Evolutionary conservation across 495 filamentous ascomycete genomes (phyloP).

Genomic region (Trichoderma gamsii): DNA sequence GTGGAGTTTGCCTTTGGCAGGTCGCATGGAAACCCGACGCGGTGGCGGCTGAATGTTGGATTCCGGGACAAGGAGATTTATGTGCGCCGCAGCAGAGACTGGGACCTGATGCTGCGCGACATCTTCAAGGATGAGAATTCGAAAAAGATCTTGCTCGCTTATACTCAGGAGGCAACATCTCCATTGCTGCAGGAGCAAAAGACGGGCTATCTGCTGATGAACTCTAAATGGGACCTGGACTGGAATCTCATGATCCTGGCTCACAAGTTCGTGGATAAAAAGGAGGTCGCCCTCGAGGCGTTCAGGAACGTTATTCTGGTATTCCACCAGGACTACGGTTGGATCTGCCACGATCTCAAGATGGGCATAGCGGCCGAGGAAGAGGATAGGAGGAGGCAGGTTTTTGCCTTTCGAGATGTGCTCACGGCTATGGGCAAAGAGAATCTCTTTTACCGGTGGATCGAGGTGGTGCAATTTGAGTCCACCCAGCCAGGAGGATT

Average conservation of each 20-base stretch:
- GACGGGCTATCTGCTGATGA: conserved; percentile 74
- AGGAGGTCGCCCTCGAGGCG: conserved; percentile 46
- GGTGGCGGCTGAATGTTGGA: conserved; percentile 64
- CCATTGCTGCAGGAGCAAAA: conserved; percentile 55
- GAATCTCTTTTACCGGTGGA: conserved; percentile 76
- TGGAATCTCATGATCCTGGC: conserved; percentile 68
- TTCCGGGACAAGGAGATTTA: conserved; percentile 69
- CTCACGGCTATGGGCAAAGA: conserved; percentile 70
- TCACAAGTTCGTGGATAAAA: conserved; percentile 56
- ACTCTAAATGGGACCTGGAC: conserved; percentile 74
- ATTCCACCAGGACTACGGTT: conserved; percentile 56
- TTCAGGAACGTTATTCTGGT: conserved; percentile 63
- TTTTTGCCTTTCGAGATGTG: conserved; percentile 65
- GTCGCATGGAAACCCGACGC: conserved; percentile 49
- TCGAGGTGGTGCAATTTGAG: conserved; percentile 80
- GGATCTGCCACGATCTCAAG: conserved; percentile 53
- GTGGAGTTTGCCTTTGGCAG: conserved; percentile 56
- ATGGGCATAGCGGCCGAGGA: conserved; percentile 47
- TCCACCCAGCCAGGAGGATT: conserved; percentile 68
- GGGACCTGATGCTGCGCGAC: conserved; percentile 46
- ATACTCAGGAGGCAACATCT: conserved; percentile 49
- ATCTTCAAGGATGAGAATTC: conserved; percentile 29
- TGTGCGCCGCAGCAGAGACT: conserved; percentile 59
- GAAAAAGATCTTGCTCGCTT: conserved; percentile 29
- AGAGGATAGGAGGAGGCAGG: conserved; percentile 52